A percentile compares a stretch with the other conserved stretches of the same genome.
Evolutionary conservation across 805 yeast species (phyloP).

Genomic region (Candida parachauliodes): DNA sequence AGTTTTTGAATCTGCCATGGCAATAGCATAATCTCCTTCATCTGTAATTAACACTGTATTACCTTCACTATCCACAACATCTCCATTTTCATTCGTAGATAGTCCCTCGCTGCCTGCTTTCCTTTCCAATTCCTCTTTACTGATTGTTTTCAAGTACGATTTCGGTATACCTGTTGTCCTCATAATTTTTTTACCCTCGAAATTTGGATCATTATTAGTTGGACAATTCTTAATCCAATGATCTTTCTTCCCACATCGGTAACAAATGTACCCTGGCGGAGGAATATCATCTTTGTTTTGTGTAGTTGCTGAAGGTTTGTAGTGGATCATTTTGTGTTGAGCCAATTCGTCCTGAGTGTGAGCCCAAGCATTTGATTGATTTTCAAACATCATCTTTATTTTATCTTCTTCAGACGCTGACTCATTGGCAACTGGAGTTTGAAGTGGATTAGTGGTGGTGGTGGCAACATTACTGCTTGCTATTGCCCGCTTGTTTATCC

Average conservation of each 20-base stretch:
- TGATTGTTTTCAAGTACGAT: conserved; percentile 81
- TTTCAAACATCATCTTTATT: conserved; percentile 86
- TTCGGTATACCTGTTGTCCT: conserved; percentile 97
- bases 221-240: conserved; percentile 98
- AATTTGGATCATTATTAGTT: conserved; percentile 84
- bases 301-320: conserved; percentile 39
- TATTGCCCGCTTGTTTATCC: conserved; percentile 40
- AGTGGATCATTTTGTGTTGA: conserved; percentile 71
- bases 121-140: conserved; percentile 62
- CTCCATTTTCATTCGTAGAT: conserved; percentile 40
- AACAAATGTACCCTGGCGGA: conserved; percentile 95
- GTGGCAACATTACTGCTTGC: conserved; percentile 16
- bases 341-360: conserved; percentile 91
- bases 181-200: conserved; percentile 87
- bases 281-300: conserved; percentile 71
- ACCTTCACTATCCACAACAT: conserved; percentile 42
- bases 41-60: conserved; percentile 81
- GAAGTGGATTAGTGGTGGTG: conserved; percentile 21
- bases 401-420: conserved; percentile 76
- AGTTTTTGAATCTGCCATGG: conserved; percentile 88
- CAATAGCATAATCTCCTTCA: conserved; percentile 92
- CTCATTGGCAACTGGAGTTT: conserved; percentile 27
- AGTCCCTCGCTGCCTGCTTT: conserved; percentile 35
- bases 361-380: conserved; percentile 92
- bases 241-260: conserved; percentile 88